These are phyloP conservation scores for Antrodiella citrinella DNA, from an alignment of 768 basidiomycete species.

Conservation along the genomic window DNA sequence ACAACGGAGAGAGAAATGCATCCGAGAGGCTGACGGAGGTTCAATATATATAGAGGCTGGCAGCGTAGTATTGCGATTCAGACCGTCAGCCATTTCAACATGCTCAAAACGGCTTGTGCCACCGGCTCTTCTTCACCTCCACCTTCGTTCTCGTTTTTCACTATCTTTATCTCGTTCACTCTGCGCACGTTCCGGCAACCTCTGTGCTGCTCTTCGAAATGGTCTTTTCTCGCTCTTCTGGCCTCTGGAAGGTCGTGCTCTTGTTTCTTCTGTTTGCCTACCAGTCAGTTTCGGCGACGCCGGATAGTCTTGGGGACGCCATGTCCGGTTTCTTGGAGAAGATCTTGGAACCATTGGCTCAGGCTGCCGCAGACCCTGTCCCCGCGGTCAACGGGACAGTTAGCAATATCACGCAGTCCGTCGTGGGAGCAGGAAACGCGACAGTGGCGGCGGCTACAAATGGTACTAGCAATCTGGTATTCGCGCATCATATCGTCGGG, in stretches of 20 bases:
- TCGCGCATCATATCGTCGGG: constrained; percentile 36
- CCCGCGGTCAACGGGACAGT: not conserved
- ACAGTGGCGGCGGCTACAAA: not conserved
- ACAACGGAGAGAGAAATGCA: no score
- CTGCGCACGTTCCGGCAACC: not conserved
- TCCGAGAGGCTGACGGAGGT: no score
- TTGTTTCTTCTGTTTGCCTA: not conserved
- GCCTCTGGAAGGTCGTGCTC: not conserved
- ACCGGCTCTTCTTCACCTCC: no score
- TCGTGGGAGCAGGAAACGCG: not conserved
- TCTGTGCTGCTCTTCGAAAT: not conserved
- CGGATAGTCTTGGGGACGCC: not conserved
- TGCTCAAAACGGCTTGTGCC: no score
- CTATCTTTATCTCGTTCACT: not conserved
- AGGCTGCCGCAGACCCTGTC: not conserved
- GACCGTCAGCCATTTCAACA: no score
- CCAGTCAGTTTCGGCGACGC: no score
- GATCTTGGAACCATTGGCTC: not conserved
- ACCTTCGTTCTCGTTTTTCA: no score
- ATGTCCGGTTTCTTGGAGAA: not conserved
- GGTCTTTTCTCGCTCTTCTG: not conserved
- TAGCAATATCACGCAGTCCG: not conserved
- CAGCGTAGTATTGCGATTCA: no score
- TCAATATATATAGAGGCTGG: no score
- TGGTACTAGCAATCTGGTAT: constrained; percentile 14